Base-by-base conservation (phyloP, 306 rosid genomes). In the Castanea sativa region DNA sequence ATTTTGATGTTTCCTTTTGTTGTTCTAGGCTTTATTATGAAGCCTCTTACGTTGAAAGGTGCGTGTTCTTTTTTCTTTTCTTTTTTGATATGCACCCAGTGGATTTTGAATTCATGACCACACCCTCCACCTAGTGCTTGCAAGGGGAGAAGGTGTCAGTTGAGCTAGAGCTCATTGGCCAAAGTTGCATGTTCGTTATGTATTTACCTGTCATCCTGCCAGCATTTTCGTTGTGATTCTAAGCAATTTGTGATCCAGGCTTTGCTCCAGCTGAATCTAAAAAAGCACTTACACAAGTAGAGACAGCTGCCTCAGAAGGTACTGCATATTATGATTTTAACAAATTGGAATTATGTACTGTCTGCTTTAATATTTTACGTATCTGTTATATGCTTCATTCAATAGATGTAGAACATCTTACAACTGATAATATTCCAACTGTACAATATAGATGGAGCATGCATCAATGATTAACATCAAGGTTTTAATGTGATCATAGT, bases 21-120 rank as follows among this genome's bases (percentile, higher is more conserved):
- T 35, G 73, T 91, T 88, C 80, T 80, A 41, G 97, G 97, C 33
- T 89, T 91, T 74, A 23, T 83, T 56, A 83, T 94, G 87, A 90
- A 92, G 84, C 98, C 98, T 73, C 81, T 94, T 82, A 86, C 85
- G 71, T 73, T 92, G 86, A 94, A 91, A 84, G 98, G 98, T 94
- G 81, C 27, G 27, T n/a, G 75, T 72, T 75, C 69, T 20, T 77
- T 76, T 6, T 38, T 35, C 1, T 7, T 38, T 38, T 38, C 0
- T 29, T 29, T 29, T 2, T 32, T 32, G 11, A 41, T 41, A 41
- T 8, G 11, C 45, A 41, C 45, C 45, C 11, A 41, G 45, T 41
- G 45, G 11, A 41, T 41, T 41, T 41, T 41, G 45, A 41, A 41
- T 41, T 41, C 11, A 41, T 41, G 45, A 41, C 45, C 45, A 41